A percentile compares a stretch with the other conserved stretches of the same genome.
These are phyloP conservation scores for Rhododendron henanense DNA, from an alignment of 148 eudicot genomes.

Conservation along the genomic window DNA sequence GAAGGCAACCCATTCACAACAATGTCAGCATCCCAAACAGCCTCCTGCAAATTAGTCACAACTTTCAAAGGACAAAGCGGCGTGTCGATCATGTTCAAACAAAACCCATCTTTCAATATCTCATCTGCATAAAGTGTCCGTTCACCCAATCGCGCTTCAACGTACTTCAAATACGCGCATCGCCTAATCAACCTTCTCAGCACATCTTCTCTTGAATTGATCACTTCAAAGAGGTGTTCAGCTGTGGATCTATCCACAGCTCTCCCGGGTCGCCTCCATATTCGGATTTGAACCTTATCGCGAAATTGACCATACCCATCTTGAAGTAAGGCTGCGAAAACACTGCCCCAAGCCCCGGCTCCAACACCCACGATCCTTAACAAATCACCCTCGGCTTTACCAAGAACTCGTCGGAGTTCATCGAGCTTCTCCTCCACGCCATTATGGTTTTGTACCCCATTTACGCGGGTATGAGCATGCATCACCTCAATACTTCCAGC, in stretches of 20 bases:
- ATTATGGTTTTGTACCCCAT: conserved; percentile 36
- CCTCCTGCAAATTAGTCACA: conserved; percentile 66
- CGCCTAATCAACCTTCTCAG: conserved; percentile 49
- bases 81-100: conserved; percentile 59
- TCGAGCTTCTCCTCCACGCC: conserved; percentile 45
- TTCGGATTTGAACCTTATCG: conserved; percentile 52
- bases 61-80: conserved; percentile 65
- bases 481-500: conserved; percentile 35
- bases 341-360: conserved; percentile 73
- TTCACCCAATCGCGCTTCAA: conserved; percentile 58
- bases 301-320: conserved; percentile 57
- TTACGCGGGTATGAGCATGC: conserved; percentile 12
- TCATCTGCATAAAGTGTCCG: conserved; percentile 61
- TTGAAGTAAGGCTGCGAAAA: conserved; percentile 56
- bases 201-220: conserved; percentile 59
- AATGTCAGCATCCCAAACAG: conserved; percentile 67
- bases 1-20: conserved; percentile 71
- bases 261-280: conserved; percentile 60
- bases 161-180: conserved; percentile 55
- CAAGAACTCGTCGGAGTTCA: conserved; percentile 40
- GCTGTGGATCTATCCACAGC: conserved; percentile 55
- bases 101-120: conserved; percentile 59
- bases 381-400: conserved; percentile 42
- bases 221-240: conserved; percentile 55
- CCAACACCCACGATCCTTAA: conserved; percentile 54